These are phyloP conservation scores for Hymenoscyphus occultus DNA, from an alignment of 2,329 filamentous ascomycete species.

Conservation along the genomic window DNA sequence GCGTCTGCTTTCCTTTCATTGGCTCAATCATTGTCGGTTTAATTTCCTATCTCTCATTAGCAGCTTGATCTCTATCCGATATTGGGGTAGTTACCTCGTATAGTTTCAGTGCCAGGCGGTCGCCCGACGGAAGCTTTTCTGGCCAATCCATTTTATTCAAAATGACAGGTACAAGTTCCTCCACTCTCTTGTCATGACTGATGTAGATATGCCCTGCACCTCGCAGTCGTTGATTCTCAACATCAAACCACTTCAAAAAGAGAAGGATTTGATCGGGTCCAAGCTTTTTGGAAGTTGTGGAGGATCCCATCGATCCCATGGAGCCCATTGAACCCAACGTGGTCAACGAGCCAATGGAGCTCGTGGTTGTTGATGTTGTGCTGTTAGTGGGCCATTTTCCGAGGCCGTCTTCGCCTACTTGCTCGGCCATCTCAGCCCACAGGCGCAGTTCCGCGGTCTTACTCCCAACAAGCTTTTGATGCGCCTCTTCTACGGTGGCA, in stretches of 20 bases:
- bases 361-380: conserved; percentile 52
- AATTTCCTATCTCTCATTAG: conserved; percentile 63
- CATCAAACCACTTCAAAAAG: conserved; percentile 90
- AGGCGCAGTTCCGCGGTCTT: conserved; percentile 68
- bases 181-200: conserved; percentile 80
- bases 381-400: conserved; percentile 68
- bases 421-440: conserved; percentile 79
- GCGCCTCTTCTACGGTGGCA: conserved; percentile 74
- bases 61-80: conserved; percentile 14
- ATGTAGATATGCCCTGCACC: conserved; percentile 86
- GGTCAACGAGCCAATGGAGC: neutral
- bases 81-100: conserved; percentile 61
- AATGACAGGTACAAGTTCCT: conserved; percentile 77
- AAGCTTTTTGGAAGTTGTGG: neutral
- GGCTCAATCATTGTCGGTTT: conserved; percentile 96
- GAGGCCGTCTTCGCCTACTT: conserved; percentile 64
- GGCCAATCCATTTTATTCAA: conserved; percentile 83
- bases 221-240: conserved; percentile 67
- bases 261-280: conserved; percentile 69
- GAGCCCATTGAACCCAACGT: neutral
- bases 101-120: conserved; percentile 61
- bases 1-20: conserved; percentile 85
- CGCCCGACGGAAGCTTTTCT: conserved; percentile 62
- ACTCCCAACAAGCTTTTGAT: conserved; percentile 63
- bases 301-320: neutral